Evolutionary conservation across 2,329 filamentous ascomycete genomes (phyloP), one percentile per base, ranked within the genome.

Genomic region (Apiospora rasikravindrae): DNA sequence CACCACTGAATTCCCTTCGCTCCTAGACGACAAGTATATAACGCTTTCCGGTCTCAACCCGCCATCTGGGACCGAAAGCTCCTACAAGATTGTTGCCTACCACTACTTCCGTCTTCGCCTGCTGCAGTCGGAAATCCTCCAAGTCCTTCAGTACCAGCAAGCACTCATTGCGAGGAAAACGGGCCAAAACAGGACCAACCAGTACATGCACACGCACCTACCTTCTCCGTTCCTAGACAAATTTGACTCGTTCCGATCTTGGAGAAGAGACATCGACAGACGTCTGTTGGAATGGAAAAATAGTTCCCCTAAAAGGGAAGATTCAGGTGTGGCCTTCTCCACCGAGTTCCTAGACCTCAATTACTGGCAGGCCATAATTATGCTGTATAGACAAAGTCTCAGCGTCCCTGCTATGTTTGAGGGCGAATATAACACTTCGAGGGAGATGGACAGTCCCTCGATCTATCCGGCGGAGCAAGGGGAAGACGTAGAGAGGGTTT

Each of bases 301-400:
- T 40, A 91, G 91, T 6, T 93, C 95, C 1, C 96, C 96, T 0
- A 92, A 89, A 0, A 91, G 92, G 74, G 83, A 89, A 29, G 91
- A 96, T 72, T 97, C 94, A 0, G 95, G 95, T 0, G 96, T 98
- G 2, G 91, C 91, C 4, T 98, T 98, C 80, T 95, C 93, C 0
- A 91, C 94, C 1, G 93, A 98, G 71, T 98, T 98, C 77, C 84
- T 98, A 5, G 94, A 98, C 77, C 87, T 98, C 73, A 98, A 98
- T 81, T 98, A 98, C 82, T 98, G 96, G 95, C 96, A 98, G 81
- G 94, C 95, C 4, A 91, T 98, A 73, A 97, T 98, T 76, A 95
- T 98, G 92, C 88, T 98, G 26, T 98, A 98, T 81, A 88, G 96
- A 71, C 96, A 98, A 82, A 96, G 95, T 81, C 83, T 98, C 73